Evolutionary conservation across 2,329 filamentous ascomycete species (phyloP), one percentile per base, ranked within the genome.

Genomic region (Pseudofabraea citricarpa): DNA sequence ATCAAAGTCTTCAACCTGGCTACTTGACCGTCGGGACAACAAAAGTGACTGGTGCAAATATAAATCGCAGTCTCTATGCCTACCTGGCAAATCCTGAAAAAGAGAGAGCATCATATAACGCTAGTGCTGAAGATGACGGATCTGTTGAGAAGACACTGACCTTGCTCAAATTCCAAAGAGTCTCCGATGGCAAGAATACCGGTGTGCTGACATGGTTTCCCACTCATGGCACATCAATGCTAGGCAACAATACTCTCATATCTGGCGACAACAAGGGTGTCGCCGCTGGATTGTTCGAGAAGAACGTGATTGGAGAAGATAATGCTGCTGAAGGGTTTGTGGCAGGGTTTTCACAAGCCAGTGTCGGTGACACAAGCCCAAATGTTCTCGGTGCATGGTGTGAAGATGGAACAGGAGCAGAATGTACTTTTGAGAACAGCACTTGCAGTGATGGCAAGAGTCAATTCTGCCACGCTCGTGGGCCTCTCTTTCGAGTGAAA

Each of bases 261-360:
- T 83, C 90, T 3, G 91, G 88, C n/a, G 91, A 97, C 64, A 97
- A 97, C 70, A 97, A 97, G 67, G 91, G 91, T 10, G 88, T 95
- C 6, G 90, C 91, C 2, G 87, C 90, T 0, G 85, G 85, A 59
- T 70, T 95, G 10, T 83, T 96, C 41, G 91, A 97, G 61, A 77
- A 85, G 52, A 81, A 77, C 40, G 73, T 85, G 38, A 61, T 67
- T 2, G 65, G 63, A n/a, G 71, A 79, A 15, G 58, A 69, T 2
- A 71, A 68, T 15, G 80, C 81, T 24, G 74, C 77, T 0, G 69
- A 79, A 2, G 77, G 74, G 8, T 95, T 95, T 54, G 87, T 96
- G 1, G 90, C 90, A 3, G 91, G 89, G 4, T 97, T 96, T 63
- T 93, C 88, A 1, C 91, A 96, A 62, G 81, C 90, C 9, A 95